Percentiles rank a stretch among this genome's conserved stretches.
Evolutionary conservation across 2,329 filamentous ascomycete species (phyloP).

Genomic region (Sporothrix globosa): DNA sequence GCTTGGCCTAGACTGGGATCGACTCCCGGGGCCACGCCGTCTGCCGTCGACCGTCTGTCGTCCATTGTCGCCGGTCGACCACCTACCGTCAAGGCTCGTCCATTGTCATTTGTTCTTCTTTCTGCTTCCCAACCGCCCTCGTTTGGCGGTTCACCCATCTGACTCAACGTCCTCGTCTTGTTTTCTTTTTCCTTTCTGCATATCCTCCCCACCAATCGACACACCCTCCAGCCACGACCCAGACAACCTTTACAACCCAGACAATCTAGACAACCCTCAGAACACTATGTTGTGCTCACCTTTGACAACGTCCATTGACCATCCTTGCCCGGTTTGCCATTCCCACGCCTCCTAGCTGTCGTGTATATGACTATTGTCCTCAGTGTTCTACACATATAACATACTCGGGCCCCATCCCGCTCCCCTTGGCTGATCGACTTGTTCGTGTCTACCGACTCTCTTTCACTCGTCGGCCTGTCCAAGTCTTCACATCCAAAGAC

Average conservation of each 20-base stretch:
- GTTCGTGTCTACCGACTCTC: neutral
- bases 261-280: too few species aligned
- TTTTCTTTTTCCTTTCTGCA: neutral
- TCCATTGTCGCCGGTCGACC: too few species aligned
- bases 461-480: neutral
- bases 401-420: conserved; percentile 1
- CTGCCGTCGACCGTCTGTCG: neutral
- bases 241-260: too few species aligned
- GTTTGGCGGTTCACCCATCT: conserved; percentile 8
- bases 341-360: neutral
- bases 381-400: neutral
- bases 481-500: too few species aligned
- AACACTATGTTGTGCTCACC: neutral
- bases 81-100: neutral
- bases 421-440: conserved; percentile 12
- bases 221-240: neutral
- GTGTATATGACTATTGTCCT: too few species aligned
- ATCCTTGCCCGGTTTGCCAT: neutral
- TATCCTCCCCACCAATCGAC: neutral
- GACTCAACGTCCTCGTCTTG: conserved; percentile 1
- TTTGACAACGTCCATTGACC: neutral
- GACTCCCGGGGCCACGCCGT: neutral
- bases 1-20: neutral
- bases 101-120: neutral
- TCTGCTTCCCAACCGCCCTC: neutral